Percentiles rank a stretch among this genome's conserved stretches.
Conservation (phyloP, 257 asterid genomes). For the Cordia subcordata region DNA sequence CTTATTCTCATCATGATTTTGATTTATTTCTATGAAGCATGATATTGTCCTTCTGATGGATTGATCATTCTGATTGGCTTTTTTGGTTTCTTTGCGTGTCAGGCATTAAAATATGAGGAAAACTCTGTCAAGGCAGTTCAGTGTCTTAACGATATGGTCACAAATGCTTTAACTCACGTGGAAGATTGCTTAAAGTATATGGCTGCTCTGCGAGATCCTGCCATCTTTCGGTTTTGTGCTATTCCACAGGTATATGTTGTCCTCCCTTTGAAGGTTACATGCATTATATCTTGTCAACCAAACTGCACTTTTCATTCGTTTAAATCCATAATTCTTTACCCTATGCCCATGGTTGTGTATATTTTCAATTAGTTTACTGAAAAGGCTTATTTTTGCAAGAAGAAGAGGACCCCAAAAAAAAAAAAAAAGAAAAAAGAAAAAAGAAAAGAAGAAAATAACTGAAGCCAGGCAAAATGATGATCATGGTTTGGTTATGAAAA, state of each 20-base stretch:
- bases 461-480: background rate
- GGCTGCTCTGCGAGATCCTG: constrained; percentile 68
- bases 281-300: no score
- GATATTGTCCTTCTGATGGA: background rate
- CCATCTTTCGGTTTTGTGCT: constrained; percentile 92
- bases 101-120: constrained; percentile 80
- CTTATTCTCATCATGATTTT: background rate
- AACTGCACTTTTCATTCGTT: no score
- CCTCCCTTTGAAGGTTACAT: no score
- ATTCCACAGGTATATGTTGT: constrained; percentile 74
- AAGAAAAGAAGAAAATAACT: background rate
- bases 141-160: constrained; percentile 93
- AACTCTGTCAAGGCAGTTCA: constrained; percentile 90
- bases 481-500: constrained; percentile 1
- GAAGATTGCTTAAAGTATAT: constrained; percentile 78
- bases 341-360: no score
- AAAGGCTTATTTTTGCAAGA: no score
- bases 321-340: background rate
- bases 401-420: no score
- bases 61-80: background rate
- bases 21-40: background rate
- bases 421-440: no score
- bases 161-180: constrained; percentile 77
- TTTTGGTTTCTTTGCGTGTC: constrained; percentile 24
- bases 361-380: no score